Evolutionary conservation across 164 flowering plant species (phyloP).

Genomic region (Saururus chinensis): DNA sequence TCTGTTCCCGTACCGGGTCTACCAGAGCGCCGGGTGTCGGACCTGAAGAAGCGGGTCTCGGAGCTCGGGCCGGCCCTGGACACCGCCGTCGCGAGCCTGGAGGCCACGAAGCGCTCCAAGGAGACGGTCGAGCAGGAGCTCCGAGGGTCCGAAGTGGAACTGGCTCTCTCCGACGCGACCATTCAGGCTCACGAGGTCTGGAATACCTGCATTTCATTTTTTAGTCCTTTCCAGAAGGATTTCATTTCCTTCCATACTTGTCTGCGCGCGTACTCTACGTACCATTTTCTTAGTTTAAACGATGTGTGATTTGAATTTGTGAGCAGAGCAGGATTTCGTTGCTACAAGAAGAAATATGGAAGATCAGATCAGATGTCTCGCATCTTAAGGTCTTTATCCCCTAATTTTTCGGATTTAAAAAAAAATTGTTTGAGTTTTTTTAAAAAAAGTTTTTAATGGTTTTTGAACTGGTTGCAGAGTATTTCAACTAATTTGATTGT

Average conservation of each 20-base stretch:
- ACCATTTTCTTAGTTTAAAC: no score
- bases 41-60: conserved; percentile 36
- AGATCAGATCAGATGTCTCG: conserved; percentile 34
- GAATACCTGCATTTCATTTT: background rate
- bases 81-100: conserved; percentile 31
- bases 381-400: conserved; percentile 39
- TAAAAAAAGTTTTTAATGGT: background rate
- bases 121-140: conserved; percentile 58
- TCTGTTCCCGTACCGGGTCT: background rate
- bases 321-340: conserved; percentile 45
- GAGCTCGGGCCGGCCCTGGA: conserved; percentile 39
- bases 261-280: no score
- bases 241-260: no score
- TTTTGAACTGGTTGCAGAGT: background rate
- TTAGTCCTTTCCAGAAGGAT: background rate
- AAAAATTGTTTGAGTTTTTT: no score
- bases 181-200: conserved; percentile 57
- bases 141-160: conserved; percentile 58
- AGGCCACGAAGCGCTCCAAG: conserved; percentile 37
- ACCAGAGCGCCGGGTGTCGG: conserved; percentile 47
- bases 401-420: background rate
- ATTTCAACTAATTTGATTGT: background rate
- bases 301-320: background rate
- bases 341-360: conserved; percentile 45
- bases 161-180: conserved; percentile 37